These are phyloP conservation scores for Tetrapisispora taiwanensis DNA, from an alignment of 805 yeast genomes.

Conservation along the genomic window DNA sequence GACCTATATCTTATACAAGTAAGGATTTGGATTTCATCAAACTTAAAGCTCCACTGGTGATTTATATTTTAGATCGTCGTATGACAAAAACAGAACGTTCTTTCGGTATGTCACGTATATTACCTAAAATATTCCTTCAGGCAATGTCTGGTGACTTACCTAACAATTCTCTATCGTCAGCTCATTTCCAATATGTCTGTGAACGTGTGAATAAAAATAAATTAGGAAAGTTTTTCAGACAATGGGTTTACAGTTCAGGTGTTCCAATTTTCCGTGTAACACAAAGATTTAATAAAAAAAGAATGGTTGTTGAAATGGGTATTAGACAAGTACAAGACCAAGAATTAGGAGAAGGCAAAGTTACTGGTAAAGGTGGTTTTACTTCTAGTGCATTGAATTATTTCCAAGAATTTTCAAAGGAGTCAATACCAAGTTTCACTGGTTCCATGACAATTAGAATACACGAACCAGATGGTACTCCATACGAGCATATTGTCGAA, in stretches of 20 bases:
- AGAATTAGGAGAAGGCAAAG: constrained; percentile 33
- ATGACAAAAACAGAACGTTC: constrained; percentile 96
- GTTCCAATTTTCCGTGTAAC: constrained; percentile 82
- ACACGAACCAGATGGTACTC: constrained; percentile 97
- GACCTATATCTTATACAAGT: constrained; percentile 22
- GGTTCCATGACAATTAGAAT: constrained; percentile 97
- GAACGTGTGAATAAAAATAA: constrained; percentile 87
- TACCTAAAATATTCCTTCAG: constrained; percentile 84
- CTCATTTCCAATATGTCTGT: constrained; percentile 86
- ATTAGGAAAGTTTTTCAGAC: constrained; percentile 73
- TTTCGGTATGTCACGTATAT: constrained; percentile 81
- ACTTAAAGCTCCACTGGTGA: constrained; percentile 76
- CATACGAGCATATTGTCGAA: constrained; percentile 94
- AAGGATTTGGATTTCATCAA: constrained; percentile 56
- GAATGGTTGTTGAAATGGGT: constrained; percentile 90
- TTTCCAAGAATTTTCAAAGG: constrained; percentile 14
- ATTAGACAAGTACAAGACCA: constrained; percentile 79
- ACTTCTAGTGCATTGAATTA: constrained; percentile 21
- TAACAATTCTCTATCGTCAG: constrained; percentile 65
- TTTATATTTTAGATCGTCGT: constrained; percentile 75
- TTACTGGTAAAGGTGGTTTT: constrained; percentile 21
- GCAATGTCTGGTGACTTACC: constrained; percentile 91
- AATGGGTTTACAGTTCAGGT: constrained; percentile 88
- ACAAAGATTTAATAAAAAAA: constrained; percentile 85
- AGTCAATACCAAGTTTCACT: constrained; percentile 41